Evolutionary conservation across 176 grass and related monocot species (phyloP), one percentile per base, ranked within the genome.

Genomic region (Alopecurus myosuroides): DNA sequence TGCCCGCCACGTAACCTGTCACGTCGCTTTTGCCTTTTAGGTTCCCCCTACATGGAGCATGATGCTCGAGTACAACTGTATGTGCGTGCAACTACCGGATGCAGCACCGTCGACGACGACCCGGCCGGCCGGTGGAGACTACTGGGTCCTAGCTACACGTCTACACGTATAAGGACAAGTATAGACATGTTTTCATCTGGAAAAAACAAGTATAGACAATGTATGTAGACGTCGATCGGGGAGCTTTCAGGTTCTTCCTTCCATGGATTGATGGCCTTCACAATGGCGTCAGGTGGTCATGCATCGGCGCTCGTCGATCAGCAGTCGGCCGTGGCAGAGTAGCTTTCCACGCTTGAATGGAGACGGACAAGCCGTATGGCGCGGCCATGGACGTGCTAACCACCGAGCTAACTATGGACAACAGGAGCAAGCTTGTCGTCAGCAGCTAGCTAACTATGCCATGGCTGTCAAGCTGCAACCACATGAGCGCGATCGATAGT

Each of bases 331-430:
- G 53, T 63, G 9, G 77, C 57, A 9, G 23, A 0, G 44, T 81
- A 81, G 77, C 85, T 81, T 80, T 81, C 66, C 39, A 45, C 63
- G 42, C 63, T 81, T 50, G 22, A 34, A 30, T 55, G 80, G 48
- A 15, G 55, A 39, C 6, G 45, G 4, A n/a, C 18, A 1, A 7
- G 34, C 26, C 1, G 49, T 0, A 42, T 82, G 66, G 80, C 33
- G 17, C 66, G 2, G 48, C 34, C 37, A 79, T 60, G 34, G 78
- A 49, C 84, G 77, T 41, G 29, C 56, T 2, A 60, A 23, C 56
- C 58, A 62, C 26, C 66, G 66, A 28, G 22, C 22, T 44, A 35
- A n/a, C n/a, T n/a, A n/a, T n/a, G n/a, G n/a, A n/a, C 76, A 53
- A 20, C 29, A 84, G 22, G 25, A 60, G 28, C 85, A 20, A 8